Base-by-base conservation (phyloP, 2,329 filamentous ascomycete genomes). In the Elsinoe batatas region DNA sequence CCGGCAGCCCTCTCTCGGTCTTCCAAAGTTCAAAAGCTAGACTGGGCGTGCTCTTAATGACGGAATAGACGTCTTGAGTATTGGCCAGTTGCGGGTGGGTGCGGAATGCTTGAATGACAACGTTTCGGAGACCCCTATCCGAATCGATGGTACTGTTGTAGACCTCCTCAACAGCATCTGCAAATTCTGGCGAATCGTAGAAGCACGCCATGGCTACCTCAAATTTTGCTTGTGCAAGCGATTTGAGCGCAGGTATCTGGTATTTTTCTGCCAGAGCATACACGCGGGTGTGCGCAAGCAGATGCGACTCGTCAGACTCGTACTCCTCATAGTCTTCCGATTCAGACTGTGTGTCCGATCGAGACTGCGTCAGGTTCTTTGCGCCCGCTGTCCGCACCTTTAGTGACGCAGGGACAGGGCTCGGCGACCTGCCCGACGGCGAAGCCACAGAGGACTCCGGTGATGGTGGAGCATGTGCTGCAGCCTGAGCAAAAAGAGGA, bases 181-280 rank as follows among this genome's bases (percentile, higher is more conserved):
- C 69, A 35, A 77, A 68, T 54, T 77, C 74, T 5, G 69, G 63
- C 55, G 70, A 72, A 56, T 68, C 66, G 61, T 72, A 69, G 59
- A 75, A 72, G 60, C 68, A 67, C 17, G 72, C 68, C 54, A 75
- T 64, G 46, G 74, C 70, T 57, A 70, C 66, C 38, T 73, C 69
- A 61, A 76, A 77, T 61, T 77, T 77, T 47, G 64, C 67, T 56
- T 66, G 67, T 36, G 75, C 71, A 26, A 77, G 67, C 7, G 66
- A 62, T 63, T 77, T 77, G 38, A 77, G 65, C 32, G 72, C 70
- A 22, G 69, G 64, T 51, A 77, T 74, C 59, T 73, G 74, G 62
- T 76, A 77, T 67, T 77, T 77, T 63, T 77, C 75, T 8, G 73
- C 75, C 20, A 77, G 69, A 33, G 74, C 73, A 61, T 77, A 77